These are phyloP conservation scores for Fraxinus xanthoxyloides DNA, from an alignment of 305 asterid genomes.

Conservation along the genomic window DNA sequence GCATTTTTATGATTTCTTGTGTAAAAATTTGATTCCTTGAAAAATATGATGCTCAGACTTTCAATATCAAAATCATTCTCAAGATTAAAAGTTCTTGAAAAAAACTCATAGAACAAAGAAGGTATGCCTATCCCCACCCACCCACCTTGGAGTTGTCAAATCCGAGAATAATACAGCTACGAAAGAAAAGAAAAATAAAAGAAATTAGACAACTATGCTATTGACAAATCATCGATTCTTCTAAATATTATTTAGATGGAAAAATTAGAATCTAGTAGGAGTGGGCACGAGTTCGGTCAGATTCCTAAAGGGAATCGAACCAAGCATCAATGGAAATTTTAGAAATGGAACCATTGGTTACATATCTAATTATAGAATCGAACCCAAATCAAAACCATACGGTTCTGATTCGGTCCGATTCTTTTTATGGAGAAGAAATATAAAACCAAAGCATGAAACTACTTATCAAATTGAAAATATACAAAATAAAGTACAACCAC, in stretches of 20 bases:
- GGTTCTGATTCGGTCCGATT: too few species aligned
- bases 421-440: too few species aligned
- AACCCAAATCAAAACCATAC: too few species aligned
- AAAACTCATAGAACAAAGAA: background rate
- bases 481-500: too few species aligned
- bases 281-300: too few species aligned
- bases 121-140: background rate
- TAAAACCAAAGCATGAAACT: too few species aligned
- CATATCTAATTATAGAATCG: too few species aligned
- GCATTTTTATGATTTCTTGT: conserved; percentile 15
- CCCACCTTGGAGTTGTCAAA: conserved; percentile 28
- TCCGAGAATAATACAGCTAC: conserved; percentile 60
- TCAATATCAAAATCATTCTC: background rate
- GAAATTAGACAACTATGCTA: background rate
- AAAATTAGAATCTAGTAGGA: too few species aligned
- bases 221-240: background rate
- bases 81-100: background rate
- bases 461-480: too few species aligned
- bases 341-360: too few species aligned
- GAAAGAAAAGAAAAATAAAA: background rate
- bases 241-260: background rate
- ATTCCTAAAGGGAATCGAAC: too few species aligned
- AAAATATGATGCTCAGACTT: conserved; percentile 35
- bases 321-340: too few species aligned
- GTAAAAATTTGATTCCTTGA: conserved; percentile 21